These are phyloP conservation scores for Phytophthora meadii DNA, from an alignment of 352 stramenopile species.

Conservation along the genomic window DNA sequence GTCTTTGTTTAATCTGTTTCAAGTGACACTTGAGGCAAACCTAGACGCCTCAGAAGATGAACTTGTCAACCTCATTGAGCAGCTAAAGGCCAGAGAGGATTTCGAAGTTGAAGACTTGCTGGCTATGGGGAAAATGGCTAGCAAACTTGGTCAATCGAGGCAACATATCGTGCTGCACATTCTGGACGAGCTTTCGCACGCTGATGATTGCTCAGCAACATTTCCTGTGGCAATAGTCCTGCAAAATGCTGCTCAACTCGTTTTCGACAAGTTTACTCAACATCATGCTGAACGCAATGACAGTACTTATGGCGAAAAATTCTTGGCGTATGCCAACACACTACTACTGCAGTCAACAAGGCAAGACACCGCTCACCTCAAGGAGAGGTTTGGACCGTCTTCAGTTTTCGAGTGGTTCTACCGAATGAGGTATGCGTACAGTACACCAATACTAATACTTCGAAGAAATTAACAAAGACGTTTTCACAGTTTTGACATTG, in stretches of 20 bases:
- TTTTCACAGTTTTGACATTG: conserved; percentile 68
- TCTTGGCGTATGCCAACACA: conserved; percentile 49
- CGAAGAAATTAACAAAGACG: conserved; percentile 1
- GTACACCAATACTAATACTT: not conserved
- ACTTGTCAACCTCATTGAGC: conserved; percentile 33
- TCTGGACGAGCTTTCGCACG: conserved; percentile 55
- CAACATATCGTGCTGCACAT: conserved; percentile 54
- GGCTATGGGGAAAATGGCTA: conserved; percentile 53
- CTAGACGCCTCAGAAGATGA: conserved; percentile 14
- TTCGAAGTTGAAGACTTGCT: conserved; percentile 74
- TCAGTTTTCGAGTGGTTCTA: conserved; percentile 83
- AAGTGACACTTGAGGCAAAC: conserved; percentile 41
- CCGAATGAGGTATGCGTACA: conserved; percentile 59
- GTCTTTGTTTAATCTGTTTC: conserved; percentile 67
- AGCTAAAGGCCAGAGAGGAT: conserved; percentile 59
- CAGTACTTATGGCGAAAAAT: conserved; percentile 41
- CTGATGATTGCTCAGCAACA: conserved; percentile 8
- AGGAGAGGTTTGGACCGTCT: conserved; percentile 37
- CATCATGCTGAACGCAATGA: conserved; percentile 4
- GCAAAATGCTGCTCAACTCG: conserved; percentile 77
- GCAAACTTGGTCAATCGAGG: conserved; percentile 28
- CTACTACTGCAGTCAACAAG: conserved; percentile 45
- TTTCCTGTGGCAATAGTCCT: conserved; percentile 53
- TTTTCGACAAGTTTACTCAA: conserved; percentile 40
- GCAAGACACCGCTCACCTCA: not conserved